Evolutionary conservation across 306 rosid species (phyloP).

Genomic region (Sechiopsis laciniata): DNA sequence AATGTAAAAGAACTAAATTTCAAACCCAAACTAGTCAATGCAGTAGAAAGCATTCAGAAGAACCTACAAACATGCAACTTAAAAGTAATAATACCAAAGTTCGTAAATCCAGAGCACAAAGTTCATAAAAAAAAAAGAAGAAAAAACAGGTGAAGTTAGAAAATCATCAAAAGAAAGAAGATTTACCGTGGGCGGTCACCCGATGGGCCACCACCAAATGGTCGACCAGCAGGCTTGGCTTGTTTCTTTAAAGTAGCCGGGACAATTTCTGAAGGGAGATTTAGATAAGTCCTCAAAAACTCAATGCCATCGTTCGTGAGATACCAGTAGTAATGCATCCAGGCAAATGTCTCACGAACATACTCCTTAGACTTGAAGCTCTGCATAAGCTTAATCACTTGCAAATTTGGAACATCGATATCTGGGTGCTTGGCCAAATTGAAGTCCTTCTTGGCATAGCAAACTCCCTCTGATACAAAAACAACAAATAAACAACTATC

Average conservation of each 20-base stretch:
- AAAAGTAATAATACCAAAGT: too few species aligned
- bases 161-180: not conserved
- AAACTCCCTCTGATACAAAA: constrained; percentile 23
- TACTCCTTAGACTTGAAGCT: constrained; percentile 87
- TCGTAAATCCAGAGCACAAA: not conserved
- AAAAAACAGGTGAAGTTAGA: not conserved
- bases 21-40: not conserved
- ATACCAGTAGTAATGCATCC: constrained; percentile 94
- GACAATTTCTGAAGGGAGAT: constrained; percentile 85
- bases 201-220: not conserved
- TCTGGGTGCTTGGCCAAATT: constrained; percentile 80
- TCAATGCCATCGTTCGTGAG: constrained; percentile 88
- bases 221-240: constrained; percentile 48
- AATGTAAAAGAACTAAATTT: not conserved
- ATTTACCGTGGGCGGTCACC: not conserved
- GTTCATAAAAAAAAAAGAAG: too few species aligned
- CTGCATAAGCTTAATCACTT: constrained; percentile 92
- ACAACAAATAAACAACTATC: not conserved
- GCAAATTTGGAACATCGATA: constrained; percentile 82
- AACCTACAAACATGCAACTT: not conserved
- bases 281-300: constrained; percentile 72
- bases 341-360: constrained; percentile 81
- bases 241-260: constrained; percentile 84
- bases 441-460: constrained; percentile 59
- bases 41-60: not conserved